phyloP scores from a whole-genome alignment of 2,329 filamentous ascomycete genomes.

The Aspergillus texensis region DNA sequence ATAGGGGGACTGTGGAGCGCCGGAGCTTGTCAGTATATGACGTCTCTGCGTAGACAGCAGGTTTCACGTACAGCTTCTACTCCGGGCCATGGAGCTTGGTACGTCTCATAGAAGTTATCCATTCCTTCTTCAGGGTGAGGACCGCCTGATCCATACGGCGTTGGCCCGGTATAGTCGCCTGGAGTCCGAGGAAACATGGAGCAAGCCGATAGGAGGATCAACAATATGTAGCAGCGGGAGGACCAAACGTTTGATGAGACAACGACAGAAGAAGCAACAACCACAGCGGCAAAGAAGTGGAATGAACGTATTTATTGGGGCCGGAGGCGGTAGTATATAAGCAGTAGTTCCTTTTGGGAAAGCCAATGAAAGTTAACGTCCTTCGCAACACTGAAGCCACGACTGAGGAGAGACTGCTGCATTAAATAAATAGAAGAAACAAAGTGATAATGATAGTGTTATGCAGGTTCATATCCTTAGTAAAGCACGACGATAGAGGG shows the following conservation, averaged over 20 bases:
- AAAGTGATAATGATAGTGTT: constrained; percentile 25
- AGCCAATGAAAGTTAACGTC: neutral
- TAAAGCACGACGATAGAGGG: constrained; percentile 15
- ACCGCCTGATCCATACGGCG: constrained; percentile 30
- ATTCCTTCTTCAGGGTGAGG: constrained; percentile 30
- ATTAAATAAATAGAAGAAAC: constrained; percentile 15
- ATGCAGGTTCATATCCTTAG: constrained; percentile 30
- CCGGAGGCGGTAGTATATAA: neutral
- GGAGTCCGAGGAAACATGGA: constrained; percentile 31
- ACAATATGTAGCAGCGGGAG: constrained; percentile 20
- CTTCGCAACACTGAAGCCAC: constrained; percentile 5
- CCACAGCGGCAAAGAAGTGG: constrained; percentile 2
- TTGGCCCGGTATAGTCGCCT: constrained; percentile 24
- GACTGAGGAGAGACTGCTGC: constrained; percentile 6
- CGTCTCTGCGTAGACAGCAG: neutral
- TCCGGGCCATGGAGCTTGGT: constrained; percentile 32
- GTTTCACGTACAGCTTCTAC: constrained; percentile 34
- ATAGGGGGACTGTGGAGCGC: constrained; percentile 27
- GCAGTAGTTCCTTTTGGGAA: neutral
- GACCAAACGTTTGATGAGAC: constrained; percentile 30
- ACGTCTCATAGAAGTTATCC: constrained; percentile 30
- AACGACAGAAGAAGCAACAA: neutral
- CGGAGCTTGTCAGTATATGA: constrained; percentile 11
- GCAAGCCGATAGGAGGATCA: constrained; percentile 22
- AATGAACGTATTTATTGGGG: constrained; percentile 3